These are phyloP conservation scores for Pythium phragmiticola DNA, from an alignment of 352 stramenopile genomes.

Conservation along the genomic window DNA sequence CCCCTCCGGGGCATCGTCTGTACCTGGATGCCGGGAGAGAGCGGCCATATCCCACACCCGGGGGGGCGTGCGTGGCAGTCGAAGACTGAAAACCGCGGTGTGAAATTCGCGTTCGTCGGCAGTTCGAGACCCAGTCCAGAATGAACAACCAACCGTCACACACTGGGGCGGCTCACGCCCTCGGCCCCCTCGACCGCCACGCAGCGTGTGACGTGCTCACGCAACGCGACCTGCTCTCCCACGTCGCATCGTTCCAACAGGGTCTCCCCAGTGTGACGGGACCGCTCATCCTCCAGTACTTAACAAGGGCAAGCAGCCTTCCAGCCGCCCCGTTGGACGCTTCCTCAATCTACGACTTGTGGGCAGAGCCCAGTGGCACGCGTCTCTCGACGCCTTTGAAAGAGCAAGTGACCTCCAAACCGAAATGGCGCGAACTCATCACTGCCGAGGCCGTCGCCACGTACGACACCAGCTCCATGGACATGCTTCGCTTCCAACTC, in stretches of 20 bases:
- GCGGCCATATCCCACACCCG: too few species aligned
- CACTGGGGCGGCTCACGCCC: neutral
- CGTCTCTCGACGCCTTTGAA: neutral
- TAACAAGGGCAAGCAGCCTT: neutral
- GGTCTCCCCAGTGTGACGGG: neutral
- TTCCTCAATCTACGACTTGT: neutral
- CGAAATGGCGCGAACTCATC: neutral
- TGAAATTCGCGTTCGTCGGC: too few species aligned
- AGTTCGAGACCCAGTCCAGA: too few species aligned
- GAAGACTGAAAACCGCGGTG: too few species aligned
- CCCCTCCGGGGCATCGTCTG: too few species aligned
- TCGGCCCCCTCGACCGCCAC: neutral
- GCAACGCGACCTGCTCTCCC: neutral
- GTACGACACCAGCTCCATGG: neutral
- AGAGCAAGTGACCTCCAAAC: neutral
- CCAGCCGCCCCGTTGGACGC: neutral
- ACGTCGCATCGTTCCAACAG: slow-evolving; percentile 10
- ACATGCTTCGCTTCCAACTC: neutral
- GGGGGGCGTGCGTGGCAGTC: too few species aligned
- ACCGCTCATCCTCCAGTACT: neutral
- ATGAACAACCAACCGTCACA: too few species aligned
- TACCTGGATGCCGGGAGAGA: too few species aligned
- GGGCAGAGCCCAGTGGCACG: neutral
- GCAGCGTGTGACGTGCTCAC: slow-evolving; percentile 5
- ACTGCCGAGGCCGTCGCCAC: neutral